Evolutionary conservation across 768 basidiomycete genomes (phyloP), one percentile per base, ranked within the genome.

Genomic region (Mycena venus): DNA sequence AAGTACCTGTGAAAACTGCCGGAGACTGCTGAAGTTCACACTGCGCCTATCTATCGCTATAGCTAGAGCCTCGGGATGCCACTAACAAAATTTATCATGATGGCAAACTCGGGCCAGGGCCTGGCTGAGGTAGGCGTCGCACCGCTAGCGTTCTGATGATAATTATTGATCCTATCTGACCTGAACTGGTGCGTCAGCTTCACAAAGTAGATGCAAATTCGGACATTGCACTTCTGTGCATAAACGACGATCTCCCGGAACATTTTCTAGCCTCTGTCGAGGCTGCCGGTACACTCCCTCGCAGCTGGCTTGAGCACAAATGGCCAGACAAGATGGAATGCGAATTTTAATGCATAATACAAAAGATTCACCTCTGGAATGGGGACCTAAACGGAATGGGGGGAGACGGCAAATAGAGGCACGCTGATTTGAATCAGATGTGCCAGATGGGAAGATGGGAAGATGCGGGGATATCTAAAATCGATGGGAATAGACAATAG

Each of bases 171-270:
- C 19, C 7, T 23, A 23, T 25, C 2, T 11, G 27, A 17, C 29
- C 29, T 49, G 29, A n/a, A 21, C 11, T 7, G 11, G 31, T 25
- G 38, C 23, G 11, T 12, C 27, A 47, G 63, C 32, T 77, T 10
- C 38, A 38, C 1, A 25, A 9, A 17, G 62, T 62, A 21, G 65
- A 73, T 25, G 29, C 32, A 47, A 55, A 32, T 27, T 65, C 63
- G 6, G 62, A 69, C 12, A 72, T 70, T 23, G 65, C 76, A 17
- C 67, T 77, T 17, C 56, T 77, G 55, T 77, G 76, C 61, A 64
- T 77, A n/a, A 77, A 77, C 62, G 73, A 77, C 49, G 76, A 77
- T 60, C 58, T 77, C 8, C 60, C 65, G 23, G 47, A 49, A 25
- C n/a, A 61, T 31, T 29, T 0, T n/a, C 8, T 23, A 25, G 36